These are phyloP conservation scores for Colletotrichum gloeosporioides DNA, from an alignment of 2,329 filamentous ascomycete genomes.

Conservation along the genomic window DNA sequence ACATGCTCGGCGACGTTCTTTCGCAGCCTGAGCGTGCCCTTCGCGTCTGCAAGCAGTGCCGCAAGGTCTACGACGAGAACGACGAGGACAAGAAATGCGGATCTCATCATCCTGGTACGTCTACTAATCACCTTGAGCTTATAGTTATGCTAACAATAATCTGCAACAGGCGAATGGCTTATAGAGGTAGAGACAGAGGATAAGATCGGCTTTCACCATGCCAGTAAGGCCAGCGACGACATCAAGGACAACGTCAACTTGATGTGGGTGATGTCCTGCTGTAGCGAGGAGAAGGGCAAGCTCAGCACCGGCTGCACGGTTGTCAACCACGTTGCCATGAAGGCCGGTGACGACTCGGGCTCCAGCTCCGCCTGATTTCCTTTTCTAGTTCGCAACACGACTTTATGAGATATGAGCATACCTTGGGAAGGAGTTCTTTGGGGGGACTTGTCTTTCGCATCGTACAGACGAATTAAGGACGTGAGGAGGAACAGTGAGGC, in stretches of 20 bases:
- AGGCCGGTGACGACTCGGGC: not conserved
- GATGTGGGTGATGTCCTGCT: not conserved
- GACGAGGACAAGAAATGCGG: not conserved
- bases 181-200: not conserved
- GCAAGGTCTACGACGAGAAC: not conserved
- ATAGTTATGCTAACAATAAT: not conserved
- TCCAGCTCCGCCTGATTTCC: not conserved
- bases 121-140: too few relatives aligned
- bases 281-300: not conserved
- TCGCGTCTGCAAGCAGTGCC: not conserved
- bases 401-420: not conserved
- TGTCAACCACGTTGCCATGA: not conserved
- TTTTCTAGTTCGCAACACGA: not conserved
- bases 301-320: not conserved
- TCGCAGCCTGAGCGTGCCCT: not conserved
- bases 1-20: not conserved
- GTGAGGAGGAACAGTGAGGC: not conserved
- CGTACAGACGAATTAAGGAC: not conserved
- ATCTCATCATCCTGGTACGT: not conserved
- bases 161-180: slow-evolving; percentile 2
- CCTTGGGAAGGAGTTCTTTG: not conserved
- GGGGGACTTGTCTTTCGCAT: not conserved
- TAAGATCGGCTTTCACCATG: not conserved
- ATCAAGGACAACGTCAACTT: not conserved
- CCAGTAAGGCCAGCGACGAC: not conserved